phyloP scores from a whole-genome alignment of 345 rosid genomes.

The Nasturtium officinale region DNA sequence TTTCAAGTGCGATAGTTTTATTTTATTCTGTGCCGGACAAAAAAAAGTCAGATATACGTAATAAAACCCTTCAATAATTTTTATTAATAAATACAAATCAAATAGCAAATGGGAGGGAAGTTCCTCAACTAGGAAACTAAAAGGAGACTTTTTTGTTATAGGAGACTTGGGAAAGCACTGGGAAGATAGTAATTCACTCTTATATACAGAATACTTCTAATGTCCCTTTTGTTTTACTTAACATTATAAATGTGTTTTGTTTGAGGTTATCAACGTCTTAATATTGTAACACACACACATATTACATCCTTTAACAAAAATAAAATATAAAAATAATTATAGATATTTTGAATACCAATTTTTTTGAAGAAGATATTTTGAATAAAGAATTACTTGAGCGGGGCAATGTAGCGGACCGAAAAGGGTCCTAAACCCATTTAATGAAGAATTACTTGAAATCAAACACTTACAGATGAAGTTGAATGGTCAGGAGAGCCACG shows the following conservation, averaged over 20 bases:
- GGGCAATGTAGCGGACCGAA: neutral
- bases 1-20: neutral
- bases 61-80: neutral
- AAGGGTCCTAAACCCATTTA: conserved; percentile 30
- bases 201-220: neutral
- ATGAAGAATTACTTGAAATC: conserved; percentile 62
- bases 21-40: neutral
- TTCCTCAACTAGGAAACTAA: neutral
- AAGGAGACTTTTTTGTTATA: neutral
- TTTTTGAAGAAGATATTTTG: neutral
- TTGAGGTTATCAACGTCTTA: neutral
- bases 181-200: conserved; percentile 19
- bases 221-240: neutral
- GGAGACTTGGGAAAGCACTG: conserved; percentile 14
- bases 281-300: neutral
- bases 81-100: conserved; percentile 1
- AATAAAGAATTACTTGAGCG: neutral
- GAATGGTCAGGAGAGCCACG: conserved; percentile 51
- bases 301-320: neutral
- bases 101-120: conserved; percentile 20
- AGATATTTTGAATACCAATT: neutral
- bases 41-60: conserved; percentile 5
- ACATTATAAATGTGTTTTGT: neutral
- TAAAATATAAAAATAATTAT: neutral
- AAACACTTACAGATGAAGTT: conserved; percentile 59